Base-by-base conservation (phyloP, 345 rosid species). In the Rhizophora mangle region DNA sequence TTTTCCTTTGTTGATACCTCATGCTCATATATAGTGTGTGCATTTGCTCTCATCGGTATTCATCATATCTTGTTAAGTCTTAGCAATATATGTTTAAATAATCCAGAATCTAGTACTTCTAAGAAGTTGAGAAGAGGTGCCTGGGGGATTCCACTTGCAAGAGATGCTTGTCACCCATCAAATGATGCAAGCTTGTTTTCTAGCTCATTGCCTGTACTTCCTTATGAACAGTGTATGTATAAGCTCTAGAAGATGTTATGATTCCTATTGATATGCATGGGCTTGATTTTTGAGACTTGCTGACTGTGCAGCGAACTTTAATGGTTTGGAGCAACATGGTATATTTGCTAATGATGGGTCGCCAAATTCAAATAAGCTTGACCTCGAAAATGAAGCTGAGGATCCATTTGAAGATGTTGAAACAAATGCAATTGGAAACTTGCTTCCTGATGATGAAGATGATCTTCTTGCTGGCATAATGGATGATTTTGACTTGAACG, bases 401-500 rank as follows among this genome's bases (percentile, higher is more conserved):
- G 89, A 87, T 73, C 74, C 80, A 65, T 74, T 82, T 47, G 85
- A 83, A 73, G 90, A 82, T 71, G 66, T 77, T 65, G 90, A 86
- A 72, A 76, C 75, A 0, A 81, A 72, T 78, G 72, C 87, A 37
- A 61, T 86, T 24, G 89, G 89, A 21, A 73, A 65, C 51, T 69
- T 93, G 72, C 90, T 93, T 36, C 96, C 98, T 8, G 90, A 83
- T 31, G 89, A 93, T 74, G 98, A 89, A 71, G 82, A 91, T 13
- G 97, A 88, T 65, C 98, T 93, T 66, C 86, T 93, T 73, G 88
- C 94, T 58, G 98, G 98, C 70, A 79, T 91, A 68, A 84, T 79
- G 59, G 96, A 89, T 76, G 94, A 85, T 79, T 87, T 93, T 75
- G 91, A 90, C 70, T 74, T 91, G 9, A 82, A 74, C 37, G 82